Evolutionary conservation across 1,284 basidiomycete species (phyloP).

Genomic region (Trametes sp.): DNA sequence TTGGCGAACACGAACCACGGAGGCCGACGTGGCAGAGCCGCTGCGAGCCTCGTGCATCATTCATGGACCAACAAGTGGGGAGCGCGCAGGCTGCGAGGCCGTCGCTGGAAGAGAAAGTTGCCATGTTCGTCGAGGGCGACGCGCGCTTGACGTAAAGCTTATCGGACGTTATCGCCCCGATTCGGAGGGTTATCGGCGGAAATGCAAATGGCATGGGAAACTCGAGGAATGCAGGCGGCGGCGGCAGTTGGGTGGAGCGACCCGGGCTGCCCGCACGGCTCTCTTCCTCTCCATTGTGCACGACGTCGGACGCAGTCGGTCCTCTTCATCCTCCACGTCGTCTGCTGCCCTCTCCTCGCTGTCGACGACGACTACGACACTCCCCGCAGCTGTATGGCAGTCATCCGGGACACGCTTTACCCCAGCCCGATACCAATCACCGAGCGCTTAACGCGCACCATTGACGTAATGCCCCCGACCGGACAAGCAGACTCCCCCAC

Average conservation of each 20-base stretch:
- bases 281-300: constrained; percentile 6
- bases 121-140: constrained; percentile 8
- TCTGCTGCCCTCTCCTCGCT: neutral
- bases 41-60: constrained; percentile 2
- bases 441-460: constrained; percentile 9
- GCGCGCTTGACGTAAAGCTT: constrained; percentile 3
- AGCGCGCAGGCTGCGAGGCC: neutral
- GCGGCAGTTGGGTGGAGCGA: constrained; percentile 11
- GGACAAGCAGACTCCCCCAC: constrained; percentile 8
- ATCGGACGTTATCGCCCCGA: neutral
- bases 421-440: neutral
- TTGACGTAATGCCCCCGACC: constrained; percentile 28
- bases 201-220: neutral
- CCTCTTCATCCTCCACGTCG: constrained; percentile 1
- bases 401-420: neutral
- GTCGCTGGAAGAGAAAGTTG: constrained; percentile 8
- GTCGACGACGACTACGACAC: neutral
- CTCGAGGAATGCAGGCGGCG: constrained; percentile 20
- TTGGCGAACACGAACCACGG: constrained; percentile 10
- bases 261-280: neutral
- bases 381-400: neutral
- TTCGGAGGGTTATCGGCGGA: constrained; percentile 5
- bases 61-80: constrained; percentile 14
- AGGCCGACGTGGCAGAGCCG: neutral
- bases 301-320: constrained; percentile 3